Percentiles rank a stretch among this genome's conserved stretches.
Conservation (phyloP, 108 stramenopile species). For the Cylindrotheca closterium region DNA sequence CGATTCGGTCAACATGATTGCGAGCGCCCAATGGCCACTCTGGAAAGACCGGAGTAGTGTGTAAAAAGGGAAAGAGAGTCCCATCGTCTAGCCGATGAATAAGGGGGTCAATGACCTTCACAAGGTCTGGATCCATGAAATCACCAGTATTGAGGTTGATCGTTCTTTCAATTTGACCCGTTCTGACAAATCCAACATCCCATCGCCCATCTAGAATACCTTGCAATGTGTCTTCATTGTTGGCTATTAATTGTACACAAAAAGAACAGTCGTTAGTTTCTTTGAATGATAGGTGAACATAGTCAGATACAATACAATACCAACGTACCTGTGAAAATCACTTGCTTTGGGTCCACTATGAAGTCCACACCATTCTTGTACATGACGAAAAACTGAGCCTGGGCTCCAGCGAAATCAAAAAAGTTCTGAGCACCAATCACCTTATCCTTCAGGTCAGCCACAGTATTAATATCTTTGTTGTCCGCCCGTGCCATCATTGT, state of each 20-base stretch:
- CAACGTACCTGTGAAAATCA: no score
- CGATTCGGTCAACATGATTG: slow-evolving; percentile 20
- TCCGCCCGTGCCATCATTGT: slow-evolving; percentile 16
- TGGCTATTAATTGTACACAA: no score
- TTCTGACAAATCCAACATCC: slow-evolving; percentile 43
- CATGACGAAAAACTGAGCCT: slow-evolving; percentile 19
- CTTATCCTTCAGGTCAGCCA: no score
- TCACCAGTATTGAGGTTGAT: slow-evolving; percentile 12
- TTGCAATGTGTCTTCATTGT: no score
- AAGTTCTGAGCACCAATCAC: no score
- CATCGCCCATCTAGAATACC: no score
- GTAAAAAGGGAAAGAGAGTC: slow-evolving; percentile 30
- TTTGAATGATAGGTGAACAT: no score
- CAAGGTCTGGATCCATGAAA: slow-evolving; percentile 14
- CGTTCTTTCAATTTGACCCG: slow-evolving; percentile 29
- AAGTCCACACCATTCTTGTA: slow-evolving; percentile 2
- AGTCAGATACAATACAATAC: no score
- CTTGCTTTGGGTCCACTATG: slow-evolving; percentile 13
- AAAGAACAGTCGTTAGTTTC: no score
- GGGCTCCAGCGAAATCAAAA: slow-evolving; percentile 15
- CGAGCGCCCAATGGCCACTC: slow-evolving; percentile 39
- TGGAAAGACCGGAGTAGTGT: slow-evolving; percentile 24
- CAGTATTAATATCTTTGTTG: background rate
- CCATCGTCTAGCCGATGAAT: slow-evolving; percentile 23
- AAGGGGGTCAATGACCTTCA: slow-evolving; percentile 26